Percentiles rank a stretch among this genome's conserved stretches.
phyloP scores from a whole-genome alignment of 164 flowering plant species.

The Stephania japonica region DNA sequence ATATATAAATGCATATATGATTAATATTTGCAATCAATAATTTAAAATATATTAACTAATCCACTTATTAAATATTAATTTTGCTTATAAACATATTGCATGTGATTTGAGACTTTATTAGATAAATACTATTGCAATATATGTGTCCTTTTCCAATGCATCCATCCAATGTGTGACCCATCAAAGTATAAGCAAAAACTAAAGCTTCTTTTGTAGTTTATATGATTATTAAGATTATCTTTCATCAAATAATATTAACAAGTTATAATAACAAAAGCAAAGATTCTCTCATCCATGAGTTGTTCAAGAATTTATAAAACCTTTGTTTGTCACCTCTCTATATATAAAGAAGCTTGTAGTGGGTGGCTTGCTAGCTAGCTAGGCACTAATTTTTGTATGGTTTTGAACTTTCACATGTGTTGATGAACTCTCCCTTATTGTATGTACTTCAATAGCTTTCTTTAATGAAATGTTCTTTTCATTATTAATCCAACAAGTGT shows the following conservation, averaged over 20 bases:
- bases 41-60: no score
- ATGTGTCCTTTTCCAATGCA: no score
- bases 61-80: no score
- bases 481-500: neutral
- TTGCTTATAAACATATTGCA: no score
- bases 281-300: slow-evolving; percentile 1
- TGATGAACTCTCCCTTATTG: neutral
- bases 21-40: no score
- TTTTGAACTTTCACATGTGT: slow-evolving; percentile 1
- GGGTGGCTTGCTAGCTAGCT: neutral
- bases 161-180: neutral
- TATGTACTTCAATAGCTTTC: no score
- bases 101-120: no score
- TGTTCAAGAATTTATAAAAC: neutral
- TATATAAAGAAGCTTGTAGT: neutral
- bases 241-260: neutral
- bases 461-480: no score
- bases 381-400: neutral
- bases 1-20: no score
- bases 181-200: neutral
- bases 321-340: neutral
- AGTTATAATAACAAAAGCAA: neutral
- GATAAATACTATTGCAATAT: no score
- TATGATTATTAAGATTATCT: neutral
- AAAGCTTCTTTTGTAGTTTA: neutral